phyloP scores from a whole-genome alignment of 768 basidiomycete genomes.

The Tulasnella sp. region DNA sequence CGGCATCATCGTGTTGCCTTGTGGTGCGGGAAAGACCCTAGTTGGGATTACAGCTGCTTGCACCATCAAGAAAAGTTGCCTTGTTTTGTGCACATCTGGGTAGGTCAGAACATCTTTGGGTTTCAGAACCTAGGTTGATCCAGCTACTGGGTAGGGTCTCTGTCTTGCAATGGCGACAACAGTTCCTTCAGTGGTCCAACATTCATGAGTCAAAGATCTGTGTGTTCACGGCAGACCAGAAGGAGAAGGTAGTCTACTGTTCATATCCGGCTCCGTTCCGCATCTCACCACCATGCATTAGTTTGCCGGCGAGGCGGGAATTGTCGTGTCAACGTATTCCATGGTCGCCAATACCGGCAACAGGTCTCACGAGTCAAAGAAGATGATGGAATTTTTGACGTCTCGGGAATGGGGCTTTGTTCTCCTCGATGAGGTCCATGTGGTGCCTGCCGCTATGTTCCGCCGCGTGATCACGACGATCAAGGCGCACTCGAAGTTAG shows the following conservation, averaged over 20 bases:
- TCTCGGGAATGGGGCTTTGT: conserved; percentile 99
- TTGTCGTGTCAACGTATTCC: conserved; percentile 97
- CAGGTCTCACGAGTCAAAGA: conserved; percentile 96
- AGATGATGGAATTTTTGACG: conserved; percentile 99
- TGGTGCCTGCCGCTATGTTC: conserved; percentile 98
- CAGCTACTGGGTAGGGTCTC: conserved; percentile 22
- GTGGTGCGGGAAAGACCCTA: conserved; percentile 96
- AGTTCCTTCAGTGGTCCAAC: conserved; percentile 98
- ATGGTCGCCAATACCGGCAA: conserved; percentile 99
- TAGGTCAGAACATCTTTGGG: conserved; percentile 38
- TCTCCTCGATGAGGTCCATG: conserved; percentile 95
- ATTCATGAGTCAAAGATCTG: conserved; percentile 94
- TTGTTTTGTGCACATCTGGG: conserved; percentile 97
- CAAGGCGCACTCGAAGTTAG: conserved; percentile 97
- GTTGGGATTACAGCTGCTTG: conserved; percentile 99
- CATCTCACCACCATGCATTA: conserved; percentile 29
- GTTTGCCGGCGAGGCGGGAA: conserved; percentile 96
- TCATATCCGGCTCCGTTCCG: background rate
- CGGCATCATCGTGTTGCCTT: conserved; percentile 96
- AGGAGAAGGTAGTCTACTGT: conserved; percentile 66
- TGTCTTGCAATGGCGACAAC: conserved; percentile 98
- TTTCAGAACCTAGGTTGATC: background rate
- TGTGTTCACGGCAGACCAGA: conserved; percentile 93
- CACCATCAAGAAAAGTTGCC: conserved; percentile 97
- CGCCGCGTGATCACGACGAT: conserved; percentile 95